phyloP scores from a whole-genome alignment of 108 stramenopile genomes.

The Conticribra weissflogii region DNA sequence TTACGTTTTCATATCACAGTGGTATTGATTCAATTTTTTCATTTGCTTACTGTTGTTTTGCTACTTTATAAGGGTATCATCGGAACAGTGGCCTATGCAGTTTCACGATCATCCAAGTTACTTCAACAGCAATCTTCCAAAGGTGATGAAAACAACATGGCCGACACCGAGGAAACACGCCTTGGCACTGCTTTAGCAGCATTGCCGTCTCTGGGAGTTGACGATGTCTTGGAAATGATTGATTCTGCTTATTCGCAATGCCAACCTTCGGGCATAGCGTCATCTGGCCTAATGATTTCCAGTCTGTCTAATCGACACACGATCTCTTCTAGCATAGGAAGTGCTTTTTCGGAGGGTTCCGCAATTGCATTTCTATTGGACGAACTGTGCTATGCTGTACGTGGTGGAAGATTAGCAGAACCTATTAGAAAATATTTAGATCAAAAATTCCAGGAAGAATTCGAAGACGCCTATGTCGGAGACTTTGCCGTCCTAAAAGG shows the following conservation, averaged over 20 bases:
- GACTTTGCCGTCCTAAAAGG: constrained; percentile 44
- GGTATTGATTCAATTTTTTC: constrained; percentile 2
- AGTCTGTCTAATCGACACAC: neutral
- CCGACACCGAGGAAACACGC: constrained; percentile 5
- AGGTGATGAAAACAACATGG: constrained; percentile 10
- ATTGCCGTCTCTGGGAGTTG: constrained; percentile 10
- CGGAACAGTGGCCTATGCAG: constrained; percentile 53
- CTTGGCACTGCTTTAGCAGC: constrained; percentile 10
- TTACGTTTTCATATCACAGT: neutral
- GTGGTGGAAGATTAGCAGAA: constrained; percentile 41
- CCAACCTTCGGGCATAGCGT: constrained; percentile 23
- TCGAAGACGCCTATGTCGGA: constrained; percentile 46
- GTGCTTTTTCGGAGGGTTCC: constrained; percentile 20
- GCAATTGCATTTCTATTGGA: constrained; percentile 50
- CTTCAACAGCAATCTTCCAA: constrained; percentile 12
- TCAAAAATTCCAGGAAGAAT: constrained; percentile 31
- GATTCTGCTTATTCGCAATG: constrained; percentile 38
- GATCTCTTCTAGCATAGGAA: neutral
- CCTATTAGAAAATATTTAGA: constrained; percentile 35
- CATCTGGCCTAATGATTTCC: neutral
- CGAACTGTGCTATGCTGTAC: constrained; percentile 50
- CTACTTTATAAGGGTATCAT: constrained; percentile 41
- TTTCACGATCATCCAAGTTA: constrained; percentile 38
- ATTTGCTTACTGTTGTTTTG: neutral
- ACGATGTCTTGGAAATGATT: constrained; percentile 50